A percentile compares a stretch with the other conserved stretches of the same genome.
Conservation (phyloP, 228 moss, liverwort and hornwort genomes). For the Sphagnum magellanicum region DNA sequence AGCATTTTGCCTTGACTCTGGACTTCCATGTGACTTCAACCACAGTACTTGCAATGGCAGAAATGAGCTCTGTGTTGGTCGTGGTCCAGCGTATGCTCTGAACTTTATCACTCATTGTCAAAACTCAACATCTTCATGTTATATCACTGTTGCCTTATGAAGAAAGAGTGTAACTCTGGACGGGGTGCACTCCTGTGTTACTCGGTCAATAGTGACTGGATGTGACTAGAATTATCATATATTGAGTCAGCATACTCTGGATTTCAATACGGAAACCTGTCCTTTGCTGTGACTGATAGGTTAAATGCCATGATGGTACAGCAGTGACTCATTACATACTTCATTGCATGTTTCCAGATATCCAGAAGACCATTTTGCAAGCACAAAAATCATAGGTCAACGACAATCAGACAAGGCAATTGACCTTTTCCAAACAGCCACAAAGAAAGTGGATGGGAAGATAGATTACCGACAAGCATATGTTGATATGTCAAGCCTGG, state of each 20-base stretch:
- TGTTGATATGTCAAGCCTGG: constrained; percentile 69
- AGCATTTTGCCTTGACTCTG: constrained; percentile 84
- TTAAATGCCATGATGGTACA: background rate
- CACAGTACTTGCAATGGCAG: constrained; percentile 86
- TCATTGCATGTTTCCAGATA: constrained; percentile 29
- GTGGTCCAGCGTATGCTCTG: constrained; percentile 76
- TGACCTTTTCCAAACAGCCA: constrained; percentile 61
- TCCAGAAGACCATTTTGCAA: constrained; percentile 89
- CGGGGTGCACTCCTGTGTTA: too few relatives aligned
- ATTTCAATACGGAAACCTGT: too few relatives aligned
- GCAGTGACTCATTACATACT: background rate
- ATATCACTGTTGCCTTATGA: too few relatives aligned
- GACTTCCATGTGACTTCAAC: constrained; percentile 83
- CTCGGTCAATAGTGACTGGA: too few relatives aligned
- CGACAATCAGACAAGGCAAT: constrained; percentile 64
- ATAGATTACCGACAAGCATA: constrained; percentile 68
- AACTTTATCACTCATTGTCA: background rate
- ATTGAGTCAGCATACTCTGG: too few relatives aligned
- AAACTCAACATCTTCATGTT: too few relatives aligned
- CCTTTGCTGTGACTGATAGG: too few relatives aligned
- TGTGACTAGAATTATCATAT: too few relatives aligned
- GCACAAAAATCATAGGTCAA: constrained; percentile 82
- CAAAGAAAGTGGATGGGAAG: constrained; percentile 61
- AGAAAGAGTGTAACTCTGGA: too few relatives aligned
- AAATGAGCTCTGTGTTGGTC: constrained; percentile 84